These are phyloP conservation scores for Fusarium acutatum DNA, from an alignment of 2,329 filamentous ascomycete species.

Conservation along the genomic window DNA sequence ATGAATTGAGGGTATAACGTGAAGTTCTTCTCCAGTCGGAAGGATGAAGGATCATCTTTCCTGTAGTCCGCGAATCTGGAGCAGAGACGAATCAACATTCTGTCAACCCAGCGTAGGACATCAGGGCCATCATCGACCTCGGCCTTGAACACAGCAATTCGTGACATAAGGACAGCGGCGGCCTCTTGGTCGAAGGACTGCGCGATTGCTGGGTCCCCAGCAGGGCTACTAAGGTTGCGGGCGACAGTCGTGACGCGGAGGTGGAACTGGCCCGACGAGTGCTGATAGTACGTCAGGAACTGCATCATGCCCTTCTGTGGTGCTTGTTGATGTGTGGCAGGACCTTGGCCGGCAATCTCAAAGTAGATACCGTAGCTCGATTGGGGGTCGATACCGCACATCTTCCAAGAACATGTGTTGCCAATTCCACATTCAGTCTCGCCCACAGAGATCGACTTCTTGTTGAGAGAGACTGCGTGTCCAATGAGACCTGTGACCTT, in stretches of 20 bases:
- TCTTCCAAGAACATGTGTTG: slow-evolving; percentile 99
- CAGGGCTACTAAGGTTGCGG: slow-evolving; percentile 88
- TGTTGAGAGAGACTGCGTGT: slow-evolving; percentile 95
- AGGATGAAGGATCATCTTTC: slow-evolving; percentile 97
- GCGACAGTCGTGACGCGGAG: slow-evolving; percentile 94
- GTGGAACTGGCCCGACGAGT: slow-evolving; percentile 95
- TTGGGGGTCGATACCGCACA: slow-evolving; percentile 96
- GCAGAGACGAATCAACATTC: slow-evolving; percentile 97
- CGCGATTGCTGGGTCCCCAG: slow-evolving; percentile 92
- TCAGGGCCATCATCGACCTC: slow-evolving; percentile 99
- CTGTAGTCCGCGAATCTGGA: slow-evolving; percentile 97
- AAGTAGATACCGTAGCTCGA: slow-evolving; percentile 97
- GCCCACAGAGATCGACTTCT: slow-evolving; percentile 95
- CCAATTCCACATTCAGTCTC: slow-evolving; percentile 98
- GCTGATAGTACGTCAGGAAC: slow-evolving; percentile 98
- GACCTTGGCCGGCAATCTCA: slow-evolving; percentile 94
- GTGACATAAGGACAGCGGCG: slow-evolving; percentile 97
- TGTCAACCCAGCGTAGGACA: slow-evolving; percentile 95
- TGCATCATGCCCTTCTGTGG: slow-evolving; percentile 96
- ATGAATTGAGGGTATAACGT: slow-evolving; percentile 99
- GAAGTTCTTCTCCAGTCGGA: slow-evolving; percentile 98
- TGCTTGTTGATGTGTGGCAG: slow-evolving; percentile 83
- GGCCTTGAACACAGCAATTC: slow-evolving; percentile 98
- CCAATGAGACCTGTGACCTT: slow-evolving; percentile 98
- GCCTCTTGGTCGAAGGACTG: slow-evolving; percentile 99